These are phyloP conservation scores for Mycosarcoma mackinlayi DNA, from an alignment of 1,284 basidiomycete genomes.

Conservation along the genomic window DNA sequence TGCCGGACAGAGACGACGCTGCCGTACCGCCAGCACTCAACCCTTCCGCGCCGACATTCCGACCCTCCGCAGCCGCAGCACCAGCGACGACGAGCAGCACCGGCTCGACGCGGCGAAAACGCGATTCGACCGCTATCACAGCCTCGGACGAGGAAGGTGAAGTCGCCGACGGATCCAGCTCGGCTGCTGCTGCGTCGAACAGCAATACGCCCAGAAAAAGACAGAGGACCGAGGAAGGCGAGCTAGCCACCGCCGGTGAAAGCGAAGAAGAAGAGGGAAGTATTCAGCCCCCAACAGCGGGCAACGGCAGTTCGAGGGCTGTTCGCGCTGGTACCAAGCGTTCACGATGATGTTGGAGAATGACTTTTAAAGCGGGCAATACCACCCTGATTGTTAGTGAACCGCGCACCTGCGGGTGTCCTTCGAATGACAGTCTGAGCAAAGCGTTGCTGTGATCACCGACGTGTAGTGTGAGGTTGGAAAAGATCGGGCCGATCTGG, in stretches of 20 bases:
- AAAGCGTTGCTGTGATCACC: too few relatives aligned
- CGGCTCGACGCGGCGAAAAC: constrained; percentile 14
- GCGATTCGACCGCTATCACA: constrained; percentile 31
- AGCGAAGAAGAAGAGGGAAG: constrained; percentile 49
- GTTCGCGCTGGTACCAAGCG: constrained; percentile 22
- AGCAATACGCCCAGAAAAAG: constrained; percentile 46
- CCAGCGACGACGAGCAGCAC: not conserved
- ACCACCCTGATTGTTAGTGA: too few relatives aligned
- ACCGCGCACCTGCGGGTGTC: too few relatives aligned
- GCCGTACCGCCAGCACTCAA: constrained; percentile 8
- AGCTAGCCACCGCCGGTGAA: constrained; percentile 20
- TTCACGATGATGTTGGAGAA: constrained; percentile 9
- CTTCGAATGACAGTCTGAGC: too few relatives aligned
- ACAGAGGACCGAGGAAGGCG: constrained; percentile 41
- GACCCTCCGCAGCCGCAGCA: constrained; percentile 11
- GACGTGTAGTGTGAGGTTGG: too few relatives aligned
- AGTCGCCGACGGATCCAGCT: constrained; percentile 15
- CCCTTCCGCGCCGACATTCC: constrained; percentile 26
- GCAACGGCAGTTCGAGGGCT: not conserved
- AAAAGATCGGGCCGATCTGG: too few relatives aligned
- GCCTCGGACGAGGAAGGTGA: constrained; percentile 45
- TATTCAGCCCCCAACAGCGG: constrained; percentile 18
- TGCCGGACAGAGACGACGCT: constrained; percentile 1
- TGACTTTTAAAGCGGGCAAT: not conserved
- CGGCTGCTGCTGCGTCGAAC: constrained; percentile 15